phyloP scores from a whole-genome alignment of 257 asterid species.

The Fraxinus cuspidata region DNA sequence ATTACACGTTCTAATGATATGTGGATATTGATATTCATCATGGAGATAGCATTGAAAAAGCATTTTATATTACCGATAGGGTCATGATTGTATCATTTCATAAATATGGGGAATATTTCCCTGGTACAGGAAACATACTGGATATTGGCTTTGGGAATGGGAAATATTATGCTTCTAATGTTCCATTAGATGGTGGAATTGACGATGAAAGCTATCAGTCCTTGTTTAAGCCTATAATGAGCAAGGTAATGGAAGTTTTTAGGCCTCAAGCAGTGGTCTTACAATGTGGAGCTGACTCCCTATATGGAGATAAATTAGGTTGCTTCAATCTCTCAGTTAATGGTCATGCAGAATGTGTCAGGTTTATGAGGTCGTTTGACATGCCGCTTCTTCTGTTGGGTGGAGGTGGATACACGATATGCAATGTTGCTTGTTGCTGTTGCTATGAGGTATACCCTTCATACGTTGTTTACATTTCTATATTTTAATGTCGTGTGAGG shows the following conservation, averaged over 20 bases:
- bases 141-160: slow-evolving; percentile 42
- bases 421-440: slow-evolving; percentile 51
- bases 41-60: slow-evolving; percentile 49
- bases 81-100: slow-evolving; percentile 54
- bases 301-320: slow-evolving; percentile 46
- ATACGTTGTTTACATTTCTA: background rate
- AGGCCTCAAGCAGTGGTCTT: slow-evolving; percentile 49
- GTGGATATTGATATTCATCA: slow-evolving; percentile 52
- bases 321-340: slow-evolving; percentile 47
- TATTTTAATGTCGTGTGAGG: background rate
- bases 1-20: slow-evolving; percentile 20
- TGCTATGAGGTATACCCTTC: slow-evolving; percentile 41
- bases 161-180: slow-evolving; percentile 45
- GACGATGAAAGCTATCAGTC: slow-evolving; percentile 49
- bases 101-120: slow-evolving; percentile 50
- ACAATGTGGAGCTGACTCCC: slow-evolving; percentile 50
- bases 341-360: slow-evolving; percentile 49
- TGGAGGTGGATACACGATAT: slow-evolving; percentile 51
- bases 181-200: slow-evolving; percentile 48
- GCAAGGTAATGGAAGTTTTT: slow-evolving; percentile 46
- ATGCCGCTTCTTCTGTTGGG: slow-evolving; percentile 44
- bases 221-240: slow-evolving; percentile 48
- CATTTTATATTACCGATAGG: slow-evolving; percentile 48
- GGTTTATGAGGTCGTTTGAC: slow-evolving; percentile 45
- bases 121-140: slow-evolving; percentile 44